Conservation (phyloP, 78 protist genomes). For the Cavenderia fasciculata region DNA sequence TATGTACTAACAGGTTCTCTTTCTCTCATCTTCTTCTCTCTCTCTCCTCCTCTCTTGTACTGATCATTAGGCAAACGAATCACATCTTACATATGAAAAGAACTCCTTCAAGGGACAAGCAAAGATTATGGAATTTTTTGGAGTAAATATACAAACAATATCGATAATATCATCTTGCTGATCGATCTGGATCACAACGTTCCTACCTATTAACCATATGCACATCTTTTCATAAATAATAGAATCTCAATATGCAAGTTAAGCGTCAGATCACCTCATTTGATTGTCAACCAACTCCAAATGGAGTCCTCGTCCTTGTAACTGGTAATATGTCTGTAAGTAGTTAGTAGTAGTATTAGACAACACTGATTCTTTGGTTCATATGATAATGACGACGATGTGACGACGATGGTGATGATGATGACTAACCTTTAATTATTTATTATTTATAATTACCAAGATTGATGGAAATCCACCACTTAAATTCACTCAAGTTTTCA, state of each 20-base stretch:
- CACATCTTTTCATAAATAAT: neutral
- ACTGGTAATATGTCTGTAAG: constrained; percentile 3
- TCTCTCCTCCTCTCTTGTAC: too few species aligned
- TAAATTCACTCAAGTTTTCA: constrained; percentile 1
- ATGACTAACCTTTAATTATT: neutral
- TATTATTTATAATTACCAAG: neutral
- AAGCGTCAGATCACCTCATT: neutral
- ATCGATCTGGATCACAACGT: too few species aligned
- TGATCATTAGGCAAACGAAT: too few species aligned
- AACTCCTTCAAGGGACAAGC: neutral
- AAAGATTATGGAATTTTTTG: neutral
- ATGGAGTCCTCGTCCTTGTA: neutral
- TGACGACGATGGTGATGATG: neutral
- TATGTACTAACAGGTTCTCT: too few species aligned
- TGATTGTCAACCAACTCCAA: neutral
- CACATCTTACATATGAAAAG: neutral
- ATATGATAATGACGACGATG: neutral
- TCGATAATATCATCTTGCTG: neutral
- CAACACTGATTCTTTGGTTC: neutral
- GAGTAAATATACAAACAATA: neutral
- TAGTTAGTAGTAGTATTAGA: neutral
- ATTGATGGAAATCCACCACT: neutral
- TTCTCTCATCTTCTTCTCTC: too few species aligned
- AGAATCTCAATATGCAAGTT: neutral
- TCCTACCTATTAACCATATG: too few species aligned